Evolutionary conservation across 345 rosid genomes (phyloP).

Genomic region (Brassica carinata): DNA sequence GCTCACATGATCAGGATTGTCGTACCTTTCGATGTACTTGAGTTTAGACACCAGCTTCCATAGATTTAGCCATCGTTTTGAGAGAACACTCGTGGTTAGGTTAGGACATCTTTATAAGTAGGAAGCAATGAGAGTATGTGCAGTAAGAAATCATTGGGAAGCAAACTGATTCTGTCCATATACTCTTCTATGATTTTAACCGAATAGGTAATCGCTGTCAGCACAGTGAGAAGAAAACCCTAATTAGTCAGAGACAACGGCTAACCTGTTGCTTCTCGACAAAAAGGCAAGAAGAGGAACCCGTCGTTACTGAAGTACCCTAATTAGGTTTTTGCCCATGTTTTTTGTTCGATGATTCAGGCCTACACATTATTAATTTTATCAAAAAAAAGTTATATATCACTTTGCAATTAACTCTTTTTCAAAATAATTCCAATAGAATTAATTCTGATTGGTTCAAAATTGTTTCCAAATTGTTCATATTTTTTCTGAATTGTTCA

Average conservation of each 20-base stretch:
- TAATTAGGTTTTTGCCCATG: too few relatives aligned
- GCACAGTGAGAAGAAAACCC: background rate
- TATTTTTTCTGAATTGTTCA: too few relatives aligned
- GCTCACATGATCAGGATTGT: background rate
- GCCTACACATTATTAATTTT: too few relatives aligned
- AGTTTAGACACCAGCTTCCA: background rate
- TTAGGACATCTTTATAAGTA: conserved; percentile 13
- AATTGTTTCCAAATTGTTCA: too few relatives aligned
- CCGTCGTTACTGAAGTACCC: background rate
- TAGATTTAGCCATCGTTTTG: background rate
- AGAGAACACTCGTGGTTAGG: conserved; percentile 5
- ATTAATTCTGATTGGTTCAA: too few relatives aligned
- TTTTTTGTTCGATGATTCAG: too few relatives aligned
- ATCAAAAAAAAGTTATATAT: too few relatives aligned
- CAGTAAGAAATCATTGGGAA: conserved; percentile 21
- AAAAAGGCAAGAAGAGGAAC: background rate
- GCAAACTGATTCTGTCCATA: conserved; percentile 20
- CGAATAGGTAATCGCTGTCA: background rate
- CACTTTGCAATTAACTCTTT: too few relatives aligned
- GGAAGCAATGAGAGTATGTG: conserved; percentile 22
- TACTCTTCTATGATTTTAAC: background rate
- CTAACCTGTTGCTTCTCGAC: background rate
- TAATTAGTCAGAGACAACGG: background rate
- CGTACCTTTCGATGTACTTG: background rate
- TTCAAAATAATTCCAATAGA: too few relatives aligned